Evolutionary conservation across 129 eudicot genomes (phyloP).

Genomic region (Ambrosia artemisiifolia): DNA sequence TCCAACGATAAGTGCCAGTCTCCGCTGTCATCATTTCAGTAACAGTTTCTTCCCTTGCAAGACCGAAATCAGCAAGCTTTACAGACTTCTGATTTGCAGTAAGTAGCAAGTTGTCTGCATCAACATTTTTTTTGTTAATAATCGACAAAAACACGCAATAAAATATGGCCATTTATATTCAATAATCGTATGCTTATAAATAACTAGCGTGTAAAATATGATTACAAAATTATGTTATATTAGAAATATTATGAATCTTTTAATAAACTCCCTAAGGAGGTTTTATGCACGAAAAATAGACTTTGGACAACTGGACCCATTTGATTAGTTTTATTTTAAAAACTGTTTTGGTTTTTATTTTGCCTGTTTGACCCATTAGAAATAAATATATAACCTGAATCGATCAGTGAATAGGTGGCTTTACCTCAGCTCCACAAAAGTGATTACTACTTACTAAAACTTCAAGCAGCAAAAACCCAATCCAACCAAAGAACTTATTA

Average conservation of each 20-base stretch:
- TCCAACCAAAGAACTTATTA: not conserved
- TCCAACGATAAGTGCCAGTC: conserved; percentile 99
- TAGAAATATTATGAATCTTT: not conserved
- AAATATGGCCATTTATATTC: not conserved
- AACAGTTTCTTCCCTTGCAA: conserved; percentile 96
- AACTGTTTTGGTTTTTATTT: not conserved
- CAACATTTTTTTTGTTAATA: conserved; percentile 12
- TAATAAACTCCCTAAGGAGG: not conserved
- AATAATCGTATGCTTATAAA: not conserved
- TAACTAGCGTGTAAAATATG: too few relatives aligned
- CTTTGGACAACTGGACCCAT: not conserved
- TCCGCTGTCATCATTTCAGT: conserved; percentile 99
- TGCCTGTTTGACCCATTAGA: not conserved
- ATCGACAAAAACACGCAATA: not conserved
- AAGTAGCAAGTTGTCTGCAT: conserved; percentile 85
- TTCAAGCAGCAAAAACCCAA: not conserved
- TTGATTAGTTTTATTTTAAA: not conserved
- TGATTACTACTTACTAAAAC: not conserved
- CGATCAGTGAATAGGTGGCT: not conserved
- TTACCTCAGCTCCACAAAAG: not conserved
- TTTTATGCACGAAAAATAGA: not conserved
- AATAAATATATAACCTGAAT: not conserved
- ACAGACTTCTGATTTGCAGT: conserved; percentile 91
- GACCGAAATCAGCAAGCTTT: conserved; percentile 98
- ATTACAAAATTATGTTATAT: not conserved